Evolutionary conservation across 306 rosid genomes (phyloP).

Genomic region (barrel medic (Medicago truncatula)): MtrunA17r5.0-ANR NC_053048.1:55079001-55079500

Average conservation of each 20-base stretch:
- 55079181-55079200: neutral
- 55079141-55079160: neutral
- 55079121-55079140: neutral
- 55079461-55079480: no score
- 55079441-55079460: no score
- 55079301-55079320: neutral
- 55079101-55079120: neutral
- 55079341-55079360: no score
- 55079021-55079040: slow-evolving; percentile 33
- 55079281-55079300: neutral
- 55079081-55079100: neutral
- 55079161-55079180: neutral
- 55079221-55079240: neutral
- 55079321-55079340: no score
- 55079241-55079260: neutral
- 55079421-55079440: no score
- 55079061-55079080: neutral
- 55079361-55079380: no score
- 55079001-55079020: slow-evolving; percentile 71
- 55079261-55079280: neutral
- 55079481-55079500: neutral
- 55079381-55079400: no score
- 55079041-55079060: neutral
- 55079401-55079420: no score
- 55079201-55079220: neutral